phyloP scores from a whole-genome alignment of 306 rosid genomes.

The Amphicarpaea edgeworthii region DNA sequence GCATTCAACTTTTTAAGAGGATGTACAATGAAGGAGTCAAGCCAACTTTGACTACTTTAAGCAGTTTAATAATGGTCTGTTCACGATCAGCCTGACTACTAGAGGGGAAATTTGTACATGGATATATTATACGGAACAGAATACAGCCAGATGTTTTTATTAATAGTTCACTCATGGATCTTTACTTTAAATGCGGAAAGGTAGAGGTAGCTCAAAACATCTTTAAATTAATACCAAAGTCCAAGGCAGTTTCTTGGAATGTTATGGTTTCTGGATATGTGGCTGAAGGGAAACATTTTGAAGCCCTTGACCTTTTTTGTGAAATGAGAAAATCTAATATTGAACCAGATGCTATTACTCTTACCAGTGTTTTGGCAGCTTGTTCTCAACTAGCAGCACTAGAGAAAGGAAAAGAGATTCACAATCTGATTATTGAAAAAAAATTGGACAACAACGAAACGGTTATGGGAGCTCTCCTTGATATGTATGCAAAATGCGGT shows the following conservation, averaged over 20 bases:
- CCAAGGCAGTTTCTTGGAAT: constrained; percentile 68
- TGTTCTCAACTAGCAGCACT: constrained; percentile 81
- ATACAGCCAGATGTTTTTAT: constrained; percentile 64
- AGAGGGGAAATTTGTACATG: constrained; percentile 73
- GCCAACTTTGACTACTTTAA: constrained; percentile 73
- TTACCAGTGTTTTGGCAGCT: constrained; percentile 74
- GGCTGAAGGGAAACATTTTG: constrained; percentile 61
- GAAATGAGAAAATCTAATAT: constrained; percentile 58
- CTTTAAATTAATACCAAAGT: constrained; percentile 59
- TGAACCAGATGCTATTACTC: constrained; percentile 74
- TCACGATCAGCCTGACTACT: constrained; percentile 62
- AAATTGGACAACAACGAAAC: constrained; percentile 61
- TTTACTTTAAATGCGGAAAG: constrained; percentile 78
- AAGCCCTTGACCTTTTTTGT: constrained; percentile 64
- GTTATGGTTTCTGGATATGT: constrained; percentile 82
- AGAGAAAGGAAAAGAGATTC: constrained; percentile 82
- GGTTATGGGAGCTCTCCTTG: constrained; percentile 86
- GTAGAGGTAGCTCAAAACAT: constrained; percentile 64
- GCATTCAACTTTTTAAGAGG: constrained; percentile 69
- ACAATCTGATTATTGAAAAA: constrained; percentile 54
- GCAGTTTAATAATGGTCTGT: constrained; percentile 69
- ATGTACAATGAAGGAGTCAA: constrained; percentile 64
- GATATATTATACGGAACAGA: constrained; percentile 62
- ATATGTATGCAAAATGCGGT: constrained; percentile 92
- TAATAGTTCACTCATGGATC: constrained; percentile 65